phyloP scores from a whole-genome alignment of 2,329 filamentous ascomycete species.

The Monosporascus sp. region DNA sequence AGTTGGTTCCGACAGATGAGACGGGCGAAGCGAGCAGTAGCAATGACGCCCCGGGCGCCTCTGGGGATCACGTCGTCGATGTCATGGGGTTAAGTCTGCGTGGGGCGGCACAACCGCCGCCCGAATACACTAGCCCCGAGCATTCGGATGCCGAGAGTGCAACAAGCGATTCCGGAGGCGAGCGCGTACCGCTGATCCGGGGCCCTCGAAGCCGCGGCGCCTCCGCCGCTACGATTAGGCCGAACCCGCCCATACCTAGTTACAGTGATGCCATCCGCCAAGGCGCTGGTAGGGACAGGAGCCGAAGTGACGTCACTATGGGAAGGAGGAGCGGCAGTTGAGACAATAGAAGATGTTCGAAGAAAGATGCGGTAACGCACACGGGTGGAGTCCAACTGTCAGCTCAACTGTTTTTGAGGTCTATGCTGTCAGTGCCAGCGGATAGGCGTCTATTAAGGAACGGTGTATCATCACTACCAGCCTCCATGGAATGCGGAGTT shows the following conservation, averaged over 20 bases:
- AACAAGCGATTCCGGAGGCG: slow-evolving; percentile 53
- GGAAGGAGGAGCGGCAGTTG: slow-evolving; percentile 12
- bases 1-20: slow-evolving; percentile 67
- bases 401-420: neutral
- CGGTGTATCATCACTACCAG: neutral
- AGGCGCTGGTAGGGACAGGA: slow-evolving; percentile 42
- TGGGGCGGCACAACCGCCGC: slow-evolving; percentile 58
- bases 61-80: slow-evolving; percentile 32
- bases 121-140: slow-evolving; percentile 64
- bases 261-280: slow-evolving; percentile 70
- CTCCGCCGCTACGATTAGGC: slow-evolving; percentile 39
- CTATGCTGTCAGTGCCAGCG: neutral
- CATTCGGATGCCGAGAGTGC: slow-evolving; percentile 53
- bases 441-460: neutral
- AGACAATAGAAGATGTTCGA: neutral
- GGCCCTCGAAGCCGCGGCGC: slow-evolving; percentile 45
- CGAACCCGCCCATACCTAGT: slow-evolving; percentile 68
- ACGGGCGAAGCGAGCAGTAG: slow-evolving; percentile 63
- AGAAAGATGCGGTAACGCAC: neutral
- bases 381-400: neutral
- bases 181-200: slow-evolving; percentile 47
- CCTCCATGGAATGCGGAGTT: neutral
- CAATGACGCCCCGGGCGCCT: slow-evolving; percentile 25
- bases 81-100: slow-evolving; percentile 42
- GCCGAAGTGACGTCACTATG: slow-evolving; percentile 34